phyloP scores from a whole-genome alignment of 2,329 filamentous ascomycete genomes.

The Colletotrichum tabaci region DNA sequence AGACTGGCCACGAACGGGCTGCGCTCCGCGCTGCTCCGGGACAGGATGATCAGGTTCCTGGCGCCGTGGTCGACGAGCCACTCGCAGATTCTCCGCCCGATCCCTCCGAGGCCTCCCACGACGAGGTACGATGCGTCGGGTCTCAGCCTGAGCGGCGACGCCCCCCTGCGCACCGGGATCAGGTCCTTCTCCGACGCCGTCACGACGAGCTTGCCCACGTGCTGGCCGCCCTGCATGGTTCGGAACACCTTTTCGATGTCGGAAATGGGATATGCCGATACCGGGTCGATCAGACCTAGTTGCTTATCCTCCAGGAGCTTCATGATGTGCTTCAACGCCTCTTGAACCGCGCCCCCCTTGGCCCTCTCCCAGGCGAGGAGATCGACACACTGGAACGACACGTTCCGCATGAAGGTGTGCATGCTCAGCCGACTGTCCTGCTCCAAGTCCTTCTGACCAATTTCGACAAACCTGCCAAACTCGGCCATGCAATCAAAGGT shows the following conservation, averaged over 20 bases:
- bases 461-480: constrained; percentile 63
- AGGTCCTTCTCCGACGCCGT: background rate
- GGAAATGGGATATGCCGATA: constrained; percentile 45
- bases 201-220: constrained; percentile 56
- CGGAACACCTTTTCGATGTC: constrained; percentile 52
- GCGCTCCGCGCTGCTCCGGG: constrained; percentile 45
- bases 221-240: constrained; percentile 53
- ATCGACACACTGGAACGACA: constrained; percentile 62
- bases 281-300: constrained; percentile 40
- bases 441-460: constrained; percentile 56
- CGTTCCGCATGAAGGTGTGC: constrained; percentile 60
- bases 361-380: constrained; percentile 45
- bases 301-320: background rate
- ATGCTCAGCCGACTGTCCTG: constrained; percentile 62
- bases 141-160: background rate
- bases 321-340: constrained; percentile 8
- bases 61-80: constrained; percentile 48
- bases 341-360: background rate
- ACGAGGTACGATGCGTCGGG: constrained; percentile 23
- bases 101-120: constrained; percentile 45
- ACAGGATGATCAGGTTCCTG: constrained; percentile 48
- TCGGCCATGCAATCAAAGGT: constrained; percentile 60
- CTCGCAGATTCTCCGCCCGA: constrained; percentile 43
- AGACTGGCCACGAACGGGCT: constrained; percentile 36
- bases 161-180: background rate